Percentiles rank a stretch among this genome's conserved stretches.
Evolutionary conservation across 371 early-diverging fungal genomes (phyloP).

Genomic region (Mucor piriformis): DNA sequence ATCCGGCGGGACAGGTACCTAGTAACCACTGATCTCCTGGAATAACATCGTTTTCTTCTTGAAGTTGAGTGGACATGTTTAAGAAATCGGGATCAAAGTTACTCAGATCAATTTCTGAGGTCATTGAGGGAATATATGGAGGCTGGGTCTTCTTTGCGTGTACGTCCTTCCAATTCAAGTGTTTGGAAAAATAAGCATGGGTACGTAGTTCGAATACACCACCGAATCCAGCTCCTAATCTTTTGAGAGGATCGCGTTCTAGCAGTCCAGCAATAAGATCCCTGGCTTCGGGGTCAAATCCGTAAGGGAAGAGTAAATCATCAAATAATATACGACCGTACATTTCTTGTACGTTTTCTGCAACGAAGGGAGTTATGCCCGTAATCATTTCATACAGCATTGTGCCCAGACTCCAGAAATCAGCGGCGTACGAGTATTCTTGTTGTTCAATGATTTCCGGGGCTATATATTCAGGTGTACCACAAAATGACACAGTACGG

Average conservation of each 20-base stretch:
- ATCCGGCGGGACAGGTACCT: conserved; percentile 16
- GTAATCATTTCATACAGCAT: conserved; percentile 84
- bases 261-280: conserved; percentile 64
- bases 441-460: conserved; percentile 87
- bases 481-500: conserved; percentile 89
- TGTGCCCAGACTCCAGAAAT: conserved; percentile 98
- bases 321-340: conserved; percentile 76
- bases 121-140: conserved; percentile 54
- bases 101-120: conserved; percentile 55
- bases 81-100: conserved; percentile 66
- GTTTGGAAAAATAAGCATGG: conserved; percentile 65
- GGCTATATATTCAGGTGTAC: conserved; percentile 90
- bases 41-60: no score
- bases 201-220: conserved; percentile 67
- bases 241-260: conserved; percentile 62
- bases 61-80: conserved; percentile 25
- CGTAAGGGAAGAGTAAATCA: conserved; percentile 69
- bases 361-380: conserved; percentile 77
- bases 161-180: conserved; percentile 75
- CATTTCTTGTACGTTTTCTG: conserved; percentile 73
- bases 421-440: conserved; percentile 86
- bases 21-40: not conserved
- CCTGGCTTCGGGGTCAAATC: conserved; percentile 52
- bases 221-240: conserved; percentile 60
- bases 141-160: conserved; percentile 67